These are phyloP conservation scores for Tulasnella sp. DNA, from an alignment of 768 basidiomycete genomes.

Conservation along the genomic window DNA sequence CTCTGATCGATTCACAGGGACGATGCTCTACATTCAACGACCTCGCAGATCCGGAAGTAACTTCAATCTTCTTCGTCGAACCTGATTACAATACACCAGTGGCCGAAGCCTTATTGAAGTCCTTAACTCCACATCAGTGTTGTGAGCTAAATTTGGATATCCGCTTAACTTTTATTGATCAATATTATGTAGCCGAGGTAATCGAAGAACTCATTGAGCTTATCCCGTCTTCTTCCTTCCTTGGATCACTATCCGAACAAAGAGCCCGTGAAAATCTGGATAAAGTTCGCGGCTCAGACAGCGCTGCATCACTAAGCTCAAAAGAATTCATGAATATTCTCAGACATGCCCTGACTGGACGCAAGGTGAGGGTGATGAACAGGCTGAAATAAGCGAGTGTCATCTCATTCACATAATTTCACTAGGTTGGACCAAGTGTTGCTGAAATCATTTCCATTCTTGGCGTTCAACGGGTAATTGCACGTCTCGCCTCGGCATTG, in stretches of 20 bases:
- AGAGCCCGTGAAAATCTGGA: slow-evolving; percentile 24
- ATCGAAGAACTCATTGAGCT: slow-evolving; percentile 1
- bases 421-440: slow-evolving; percentile 34
- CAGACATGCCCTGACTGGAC: slow-evolving; percentile 66
- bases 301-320: slow-evolving; percentile 30
- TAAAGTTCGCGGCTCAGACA: slow-evolving; percentile 29
- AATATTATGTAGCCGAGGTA: neutral
- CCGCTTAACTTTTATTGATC: slow-evolving; percentile 15
- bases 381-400: neutral
- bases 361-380: slow-evolving; percentile 44
- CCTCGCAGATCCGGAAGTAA: slow-evolving; percentile 38
- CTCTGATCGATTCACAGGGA: slow-evolving; percentile 32
- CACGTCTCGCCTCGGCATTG: slow-evolving; percentile 14
- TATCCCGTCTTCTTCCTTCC: slow-evolving; percentile 3
- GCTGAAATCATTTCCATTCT: slow-evolving; percentile 31
- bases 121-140: slow-evolving; percentile 32
- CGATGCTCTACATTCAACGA: slow-evolving; percentile 60
- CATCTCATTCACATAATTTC: neutral
- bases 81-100: slow-evolving; percentile 46
- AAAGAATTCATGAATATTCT: slow-evolving; percentile 58
- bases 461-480: slow-evolving; percentile 24
- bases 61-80: slow-evolving; percentile 66
- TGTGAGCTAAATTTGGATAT: slow-evolving; percentile 28
- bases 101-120: slow-evolving; percentile 40
- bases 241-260: slow-evolving; percentile 8